Percentiles rank a stretch among this genome's conserved stretches.
Evolutionary conservation across 176 grass and related monocot genomes (phyloP).

Genomic region (Leersia perrieri): DNA sequence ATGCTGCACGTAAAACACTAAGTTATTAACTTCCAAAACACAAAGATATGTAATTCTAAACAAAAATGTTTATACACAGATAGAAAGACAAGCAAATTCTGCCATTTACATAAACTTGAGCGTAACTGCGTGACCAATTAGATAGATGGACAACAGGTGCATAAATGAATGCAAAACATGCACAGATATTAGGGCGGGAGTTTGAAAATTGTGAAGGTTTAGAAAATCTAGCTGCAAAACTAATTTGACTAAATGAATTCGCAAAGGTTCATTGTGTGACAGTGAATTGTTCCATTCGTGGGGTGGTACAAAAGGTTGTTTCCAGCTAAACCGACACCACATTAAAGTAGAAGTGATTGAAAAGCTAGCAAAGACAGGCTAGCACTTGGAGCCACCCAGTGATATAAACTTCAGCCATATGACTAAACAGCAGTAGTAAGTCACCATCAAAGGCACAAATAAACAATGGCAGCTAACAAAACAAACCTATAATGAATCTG

Average conservation of each 20-base stretch:
- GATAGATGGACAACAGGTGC: not conserved
- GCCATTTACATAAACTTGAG: not conserved
- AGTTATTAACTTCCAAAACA: constrained; percentile 9
- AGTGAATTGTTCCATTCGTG: not conserved
- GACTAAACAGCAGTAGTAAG: not conserved
- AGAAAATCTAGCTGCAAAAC: not conserved
- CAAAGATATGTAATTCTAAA: not conserved
- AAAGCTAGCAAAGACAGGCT: not conserved
- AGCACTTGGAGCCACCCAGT: not conserved
- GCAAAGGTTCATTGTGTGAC: not conserved
- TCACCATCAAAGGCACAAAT: not conserved
- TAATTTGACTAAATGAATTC: not conserved
- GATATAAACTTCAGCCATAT: not conserved
- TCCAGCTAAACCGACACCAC: not conserved
- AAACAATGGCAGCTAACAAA: not conserved
- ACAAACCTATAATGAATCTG: not conserved
- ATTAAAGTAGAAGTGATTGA: not conserved
- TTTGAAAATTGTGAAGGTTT: not conserved
- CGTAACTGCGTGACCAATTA: not conserved
- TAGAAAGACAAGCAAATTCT: not conserved
- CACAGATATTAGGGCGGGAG: not conserved
- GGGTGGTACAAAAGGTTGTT: not conserved
- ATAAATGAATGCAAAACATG: not conserved
- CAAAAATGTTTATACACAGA: not conserved
- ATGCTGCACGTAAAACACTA: constrained; percentile 54